Base-by-base conservation (phyloP, 805 yeast species). In the Alloascoidea africana region DNA sequence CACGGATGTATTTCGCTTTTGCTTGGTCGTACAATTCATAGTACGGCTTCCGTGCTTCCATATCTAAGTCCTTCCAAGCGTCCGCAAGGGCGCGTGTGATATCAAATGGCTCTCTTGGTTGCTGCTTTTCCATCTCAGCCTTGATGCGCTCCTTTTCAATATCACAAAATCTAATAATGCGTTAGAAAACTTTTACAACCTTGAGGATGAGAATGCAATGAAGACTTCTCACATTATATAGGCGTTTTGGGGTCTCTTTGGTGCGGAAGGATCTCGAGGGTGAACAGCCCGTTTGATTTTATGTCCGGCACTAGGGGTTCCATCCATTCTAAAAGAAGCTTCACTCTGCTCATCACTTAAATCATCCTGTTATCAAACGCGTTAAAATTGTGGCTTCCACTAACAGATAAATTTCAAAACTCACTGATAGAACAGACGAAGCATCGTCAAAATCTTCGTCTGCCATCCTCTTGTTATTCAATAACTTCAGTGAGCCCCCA, bases 181-280 rank as follows among this genome's bases (percentile, higher is more conserved):
- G 40, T 46, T 36, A 45, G 42, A 36, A 35, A 35, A 17, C n/a
- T n/a, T n/a, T n/a, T n/a, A n/a, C n/a, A n/a, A n/a, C n/a, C n/a
- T n/a, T n/a, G n/a, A n/a, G n/a, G n/a, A 23, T 5, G 33, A 11
- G 18, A 37, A 11, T 6, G 3, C 3, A 17, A 5, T 3, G 14
- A 15, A n/a, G 27, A n/a, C 16, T 8, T 23, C 46, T 17, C 33
- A 52, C 39, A 84, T 70, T 43, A 84, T 63, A 50, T 86, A 87
- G 3, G 96, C 94, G 55, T 86, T 87, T 3, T 91, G 78, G 4
- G 96, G 95, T 49, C 93, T 66, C 48, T 81, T 84, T 15, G 96
- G 96, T 49, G 79, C 66, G 46, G 75, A 76, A 5, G 95, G 95
- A 54, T 86, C 94, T 48, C 86, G 71, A 5, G 66, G 63, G 37